Evolutionary conservation across 805 yeast species (phyloP).

Genomic region (Saccharomycopsis schoenii): DNA sequence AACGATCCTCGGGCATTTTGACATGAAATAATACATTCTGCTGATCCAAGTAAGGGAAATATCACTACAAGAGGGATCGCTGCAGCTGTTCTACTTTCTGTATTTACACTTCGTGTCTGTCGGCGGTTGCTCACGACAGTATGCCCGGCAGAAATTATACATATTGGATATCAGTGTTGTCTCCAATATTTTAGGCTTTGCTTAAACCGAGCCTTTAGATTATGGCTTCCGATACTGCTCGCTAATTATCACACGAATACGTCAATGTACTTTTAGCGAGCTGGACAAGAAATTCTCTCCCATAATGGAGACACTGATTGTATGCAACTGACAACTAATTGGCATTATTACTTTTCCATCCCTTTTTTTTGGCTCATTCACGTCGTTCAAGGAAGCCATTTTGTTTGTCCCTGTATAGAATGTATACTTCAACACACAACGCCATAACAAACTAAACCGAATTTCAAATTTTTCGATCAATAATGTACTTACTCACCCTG

Average conservation of each 20-base stretch:
- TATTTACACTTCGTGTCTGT: conserved; percentile 36
- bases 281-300: not conserved
- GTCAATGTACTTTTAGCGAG: not conserved
- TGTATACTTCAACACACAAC: too few species aligned
- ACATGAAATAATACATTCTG: conserved; percentile 31
- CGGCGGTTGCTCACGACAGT: conserved; percentile 39
- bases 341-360: not conserved
- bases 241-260: conserved; percentile 21
- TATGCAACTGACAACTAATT: not conserved
- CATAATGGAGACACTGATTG: conserved; percentile 27
- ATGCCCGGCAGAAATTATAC: conserved; percentile 53
- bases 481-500: too few species aligned
- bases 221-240: conserved; percentile 30
- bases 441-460: too few species aligned
- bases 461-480: too few species aligned
- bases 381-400: too few species aligned
- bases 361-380: too few species aligned
- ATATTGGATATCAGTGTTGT: conserved; percentile 47
- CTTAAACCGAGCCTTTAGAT: too few species aligned
- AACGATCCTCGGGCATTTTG: conserved; percentile 34
- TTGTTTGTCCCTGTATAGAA: too few species aligned
- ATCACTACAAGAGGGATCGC: conserved; percentile 38
- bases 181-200: conserved; percentile 3
- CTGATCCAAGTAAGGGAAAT: conserved; percentile 29
- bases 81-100: conserved; percentile 56